Conservation (phyloP, 2,329 filamentous ascomycete genomes). For the Berkeleyomyces rouxiae region DNA sequence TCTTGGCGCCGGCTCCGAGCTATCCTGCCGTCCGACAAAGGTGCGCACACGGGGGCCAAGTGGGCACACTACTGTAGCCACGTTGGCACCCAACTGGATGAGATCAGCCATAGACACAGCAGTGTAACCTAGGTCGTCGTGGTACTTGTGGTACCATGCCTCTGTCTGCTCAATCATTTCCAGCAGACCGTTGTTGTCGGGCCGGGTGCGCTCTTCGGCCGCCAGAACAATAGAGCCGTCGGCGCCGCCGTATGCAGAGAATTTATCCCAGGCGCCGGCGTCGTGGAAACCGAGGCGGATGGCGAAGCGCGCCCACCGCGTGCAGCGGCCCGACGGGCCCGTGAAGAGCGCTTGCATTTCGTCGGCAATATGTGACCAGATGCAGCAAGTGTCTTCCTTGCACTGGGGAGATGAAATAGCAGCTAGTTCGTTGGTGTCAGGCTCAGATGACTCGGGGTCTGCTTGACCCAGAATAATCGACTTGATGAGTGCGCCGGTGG, state of each 20-base stretch:
- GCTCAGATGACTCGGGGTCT: conserved; percentile 18
- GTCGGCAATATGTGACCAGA: conserved; percentile 28
- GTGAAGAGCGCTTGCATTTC: conserved; percentile 24
- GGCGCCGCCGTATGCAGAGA: conserved; percentile 26
- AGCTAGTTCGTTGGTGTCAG: conserved; percentile 15
- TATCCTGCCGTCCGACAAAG: conserved; percentile 35
- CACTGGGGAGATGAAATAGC: conserved; percentile 19
- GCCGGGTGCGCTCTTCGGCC: conserved; percentile 22
- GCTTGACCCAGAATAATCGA: conserved; percentile 22
- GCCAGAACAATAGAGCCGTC: conserved; percentile 29
- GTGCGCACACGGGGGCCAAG: conserved; percentile 31
- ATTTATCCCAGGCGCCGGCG: conserved; percentile 28
- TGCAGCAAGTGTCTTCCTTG: conserved; percentile 26
- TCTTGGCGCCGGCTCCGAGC: conserved; percentile 22
- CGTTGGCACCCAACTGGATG: conserved; percentile 34
- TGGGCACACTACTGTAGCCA: conserved; percentile 32
- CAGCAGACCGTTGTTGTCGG: conserved; percentile 32
- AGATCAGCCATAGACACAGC: conserved; percentile 35
- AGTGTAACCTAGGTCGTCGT: conserved; percentile 17
- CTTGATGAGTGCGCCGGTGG: conserved; percentile 24
- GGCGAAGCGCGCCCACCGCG: conserved; percentile 26
- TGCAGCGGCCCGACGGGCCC: conserved; percentile 26
- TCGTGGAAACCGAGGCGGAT: conserved; percentile 34
- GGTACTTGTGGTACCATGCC: conserved; percentile 26
- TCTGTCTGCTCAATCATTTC: conserved; percentile 26